phyloP scores from a whole-genome alignment of 108 stramenopile genomes.

The Seminavis robusta region DNA sequence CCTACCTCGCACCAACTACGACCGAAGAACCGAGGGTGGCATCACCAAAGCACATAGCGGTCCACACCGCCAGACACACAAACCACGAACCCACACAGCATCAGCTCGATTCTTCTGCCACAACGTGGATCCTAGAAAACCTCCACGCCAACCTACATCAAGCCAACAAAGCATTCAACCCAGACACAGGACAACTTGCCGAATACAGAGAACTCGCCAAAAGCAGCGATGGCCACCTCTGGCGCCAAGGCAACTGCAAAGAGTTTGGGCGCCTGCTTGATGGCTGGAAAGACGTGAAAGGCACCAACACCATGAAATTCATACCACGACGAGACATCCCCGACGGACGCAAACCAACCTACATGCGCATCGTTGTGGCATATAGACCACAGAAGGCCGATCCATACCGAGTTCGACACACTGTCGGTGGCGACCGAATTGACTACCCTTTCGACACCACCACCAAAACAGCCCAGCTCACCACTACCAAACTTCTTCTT shows the following conservation, averaged over 20 bases:
- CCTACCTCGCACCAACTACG: neutral
- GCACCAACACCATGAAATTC: conserved; percentile 9
- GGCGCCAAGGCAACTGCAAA: conserved; percentile 10
- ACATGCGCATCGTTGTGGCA: conserved; percentile 21
- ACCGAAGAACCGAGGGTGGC: no score
- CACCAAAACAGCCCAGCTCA: conserved; percentile 29
- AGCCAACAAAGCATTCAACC: neutral
- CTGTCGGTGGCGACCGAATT: conserved; percentile 27
- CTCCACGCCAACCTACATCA: neutral
- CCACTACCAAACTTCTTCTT: conserved; percentile 30
- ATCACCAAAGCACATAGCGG: no score
- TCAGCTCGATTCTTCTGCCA: no score
- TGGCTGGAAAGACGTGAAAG: conserved; percentile 7
- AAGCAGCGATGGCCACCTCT: conserved; percentile 9
- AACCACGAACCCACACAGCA: no score
- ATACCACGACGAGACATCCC: conserved; percentile 18
- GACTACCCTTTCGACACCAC: conserved; percentile 16
- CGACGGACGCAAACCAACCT: conserved; percentile 13
- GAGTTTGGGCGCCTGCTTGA: conserved; percentile 19
- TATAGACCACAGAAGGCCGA: conserved; percentile 27
- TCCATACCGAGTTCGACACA: conserved; percentile 19
- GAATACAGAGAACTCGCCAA: conserved; percentile 22
- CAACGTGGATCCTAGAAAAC: neutral
- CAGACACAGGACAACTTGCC: conserved; percentile 9
- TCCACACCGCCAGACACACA: no score